Base-by-base conservation (phyloP, 495 filamentous ascomycete species). In the Articulospora tetracladia region DNA sequence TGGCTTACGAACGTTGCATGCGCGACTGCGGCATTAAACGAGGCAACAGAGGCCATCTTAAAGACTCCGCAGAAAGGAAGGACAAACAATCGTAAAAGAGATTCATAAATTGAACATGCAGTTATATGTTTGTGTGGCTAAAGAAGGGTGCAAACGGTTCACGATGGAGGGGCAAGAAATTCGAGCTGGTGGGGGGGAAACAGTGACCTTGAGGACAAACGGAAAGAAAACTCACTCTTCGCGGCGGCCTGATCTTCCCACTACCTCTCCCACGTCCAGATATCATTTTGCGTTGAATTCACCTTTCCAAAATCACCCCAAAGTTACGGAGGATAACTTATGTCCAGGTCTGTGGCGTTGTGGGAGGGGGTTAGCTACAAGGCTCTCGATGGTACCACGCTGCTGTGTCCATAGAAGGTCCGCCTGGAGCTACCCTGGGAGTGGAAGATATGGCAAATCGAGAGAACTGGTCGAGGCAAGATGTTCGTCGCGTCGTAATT, bases 201-300 rank as follows among this genome's bases (percentile, higher is more conserved):
- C 15, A 24, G 3, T 7, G 22, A 24, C 48, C 3, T 11, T 51
- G 20, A 22, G 25, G 25, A 26, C 22, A 51, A 28, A n/a, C 6
- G 22, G 25, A 41, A 24, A n/a, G n/a, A n/a, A 1, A 55, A 80
- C 82, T 73, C 79, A 92, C 89, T 70, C 83, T 77, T 62, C 86
- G 76, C 54, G 89, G 89, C 67, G 88, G 86, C 57, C 88, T 75
- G 58, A 93, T 92, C 68, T 83, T 89, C 58, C 85, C 84, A 70
- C 82, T 88, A 57, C 85, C 84, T 70, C 86, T 70, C 56, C 73
- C 74, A 19, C 73, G 78, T 61, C 86, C 82, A 25, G 83, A 76
- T 64, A 85, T 78, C 85, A 88, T 89, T 19, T 70, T 44, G 39
- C n/a, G 3, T 12, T n/a, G 39, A 44, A 81, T 53, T 44, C 49